These are phyloP conservation scores for Candida ortonii DNA, from an alignment of 805 yeast species.

Conservation along the genomic window DNA sequence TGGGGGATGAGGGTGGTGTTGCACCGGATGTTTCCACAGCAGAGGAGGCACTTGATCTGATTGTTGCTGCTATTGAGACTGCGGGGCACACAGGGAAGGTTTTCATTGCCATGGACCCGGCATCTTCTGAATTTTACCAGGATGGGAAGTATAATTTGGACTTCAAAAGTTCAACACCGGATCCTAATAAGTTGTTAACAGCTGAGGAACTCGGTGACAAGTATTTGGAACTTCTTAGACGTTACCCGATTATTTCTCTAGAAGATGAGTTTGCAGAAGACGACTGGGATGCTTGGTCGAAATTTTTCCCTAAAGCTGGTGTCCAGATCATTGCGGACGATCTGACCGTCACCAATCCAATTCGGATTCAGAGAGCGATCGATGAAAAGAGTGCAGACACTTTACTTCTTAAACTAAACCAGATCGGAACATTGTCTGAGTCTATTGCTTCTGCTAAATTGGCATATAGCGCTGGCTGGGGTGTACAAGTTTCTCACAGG, in stretches of 20 bases:
- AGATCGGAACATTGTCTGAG: slow-evolving; percentile 95
- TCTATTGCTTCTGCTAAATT: slow-evolving; percentile 95
- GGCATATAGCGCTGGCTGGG: slow-evolving; percentile 96
- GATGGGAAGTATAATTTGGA: slow-evolving; percentile 97
- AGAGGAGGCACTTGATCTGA: slow-evolving; percentile 95
- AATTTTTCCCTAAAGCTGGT: slow-evolving; percentile 72
- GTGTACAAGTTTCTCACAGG: slow-evolving; percentile 99
- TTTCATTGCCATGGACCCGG: slow-evolving; percentile 91
- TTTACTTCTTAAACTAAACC: slow-evolving; percentile 95
- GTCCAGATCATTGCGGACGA: slow-evolving; percentile 97
- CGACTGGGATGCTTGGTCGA: slow-evolving; percentile 98
- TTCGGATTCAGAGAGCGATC: slow-evolving; percentile 91
- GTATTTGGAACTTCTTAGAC: slow-evolving; percentile 74
- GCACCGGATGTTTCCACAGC: slow-evolving; percentile 97
- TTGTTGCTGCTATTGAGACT: slow-evolving; percentile 79
- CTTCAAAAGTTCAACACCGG: slow-evolving; percentile 96
- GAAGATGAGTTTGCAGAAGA: slow-evolving; percentile 99
- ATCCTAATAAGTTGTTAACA: slow-evolving; percentile 84
- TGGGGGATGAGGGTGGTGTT: slow-evolving; percentile 99
- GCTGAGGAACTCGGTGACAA: slow-evolving; percentile 83
- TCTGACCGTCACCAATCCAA: slow-evolving; percentile 97
- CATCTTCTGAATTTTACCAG: slow-evolving; percentile 96
- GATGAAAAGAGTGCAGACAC: slow-evolving; percentile 95
- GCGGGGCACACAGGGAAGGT: slow-evolving; percentile 96
- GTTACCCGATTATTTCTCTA: slow-evolving; percentile 96